These are phyloP conservation scores for Neoboletus subvelutipes DNA, from an alignment of 768 basidiomycete species.

Conservation along the genomic window DNA sequence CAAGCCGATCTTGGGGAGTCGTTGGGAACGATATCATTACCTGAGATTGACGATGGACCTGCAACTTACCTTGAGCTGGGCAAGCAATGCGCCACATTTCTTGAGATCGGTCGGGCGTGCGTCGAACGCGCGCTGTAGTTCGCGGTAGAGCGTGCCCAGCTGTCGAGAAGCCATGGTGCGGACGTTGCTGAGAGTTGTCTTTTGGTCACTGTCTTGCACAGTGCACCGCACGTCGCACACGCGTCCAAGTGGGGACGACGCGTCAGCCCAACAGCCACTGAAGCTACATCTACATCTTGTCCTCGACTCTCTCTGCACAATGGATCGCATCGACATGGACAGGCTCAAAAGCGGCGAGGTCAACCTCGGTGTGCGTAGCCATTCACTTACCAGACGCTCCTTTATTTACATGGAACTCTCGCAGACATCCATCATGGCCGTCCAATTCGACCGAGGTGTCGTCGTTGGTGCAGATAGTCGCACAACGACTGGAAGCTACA, in stretches of 20 bases:
- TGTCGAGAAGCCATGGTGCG: constrained; percentile 49
- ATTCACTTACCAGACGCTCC: not conserved
- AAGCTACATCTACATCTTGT: not conserved
- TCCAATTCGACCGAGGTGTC: constrained; percentile 93
- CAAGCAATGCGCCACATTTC: constrained; percentile 59
- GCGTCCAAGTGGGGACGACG: constrained; percentile 43
- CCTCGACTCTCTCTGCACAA: constrained; percentile 31
- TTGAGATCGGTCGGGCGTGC: constrained; percentile 66
- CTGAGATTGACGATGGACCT: not conserved
- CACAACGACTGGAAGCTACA: constrained; percentile 95
- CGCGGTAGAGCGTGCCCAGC: constrained; percentile 60
- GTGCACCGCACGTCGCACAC: constrained; percentile 21
- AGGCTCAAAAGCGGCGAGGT: constrained; percentile 93
- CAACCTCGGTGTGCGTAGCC: constrained; percentile 82
- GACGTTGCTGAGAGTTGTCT: not conserved
- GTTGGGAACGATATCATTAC: not conserved
- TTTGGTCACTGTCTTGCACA: not conserved
- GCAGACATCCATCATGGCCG: constrained; percentile 99
- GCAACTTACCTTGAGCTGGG: constrained; percentile 68
- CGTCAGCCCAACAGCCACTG: constrained; percentile 45
- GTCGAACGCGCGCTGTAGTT: constrained; percentile 66
- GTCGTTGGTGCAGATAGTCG: constrained; percentile 97
- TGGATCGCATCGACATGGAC: constrained; percentile 76
- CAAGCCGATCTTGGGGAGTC: constrained; percentile 58
- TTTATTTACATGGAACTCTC: not conserved